A percentile compares a stretch with the other conserved stretches of the same genome.
Conservation (phyloP, 1,284 basidiomycete species). For the Xerocomus nothofagi region DNA sequence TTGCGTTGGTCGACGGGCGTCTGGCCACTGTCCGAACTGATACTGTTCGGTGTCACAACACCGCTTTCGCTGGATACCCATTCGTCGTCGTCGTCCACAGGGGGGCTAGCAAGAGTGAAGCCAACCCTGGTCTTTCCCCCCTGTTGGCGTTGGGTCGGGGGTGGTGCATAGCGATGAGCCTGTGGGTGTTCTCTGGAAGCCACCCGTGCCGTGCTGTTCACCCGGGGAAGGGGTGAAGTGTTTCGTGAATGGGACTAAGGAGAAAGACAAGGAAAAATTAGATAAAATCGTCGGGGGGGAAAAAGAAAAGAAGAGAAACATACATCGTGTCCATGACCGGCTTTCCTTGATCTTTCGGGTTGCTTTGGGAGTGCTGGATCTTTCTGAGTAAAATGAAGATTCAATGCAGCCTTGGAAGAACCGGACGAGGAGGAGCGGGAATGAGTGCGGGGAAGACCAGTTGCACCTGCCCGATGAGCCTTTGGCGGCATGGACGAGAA, state of each 20-base stretch:
- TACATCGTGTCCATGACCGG: conserved; percentile 46
- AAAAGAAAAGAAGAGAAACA: conserved; percentile 22
- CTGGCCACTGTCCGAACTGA: conserved; percentile 43
- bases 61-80: conserved; percentile 78
- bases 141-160: conserved; percentile 35
- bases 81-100: conserved; percentile 59
- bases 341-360: conserved; percentile 53
- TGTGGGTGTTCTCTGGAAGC: conserved; percentile 51
- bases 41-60: conserved; percentile 59
- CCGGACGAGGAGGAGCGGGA: conserved; percentile 59
- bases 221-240: conserved; percentile 43
- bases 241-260: conserved; percentile 36
- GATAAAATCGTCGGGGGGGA: conserved; percentile 15
- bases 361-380: conserved; percentile 45
- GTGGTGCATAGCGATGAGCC: conserved; percentile 37
- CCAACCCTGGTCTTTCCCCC: conserved; percentile 49
- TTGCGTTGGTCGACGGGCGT: conserved; percentile 38
- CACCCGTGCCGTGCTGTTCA: conserved; percentile 50
- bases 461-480: conserved; percentile 42
- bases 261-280: conserved; percentile 6
- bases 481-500: conserved; percentile 48
- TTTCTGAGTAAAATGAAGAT: conserved; percentile 68
- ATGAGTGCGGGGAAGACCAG: conserved; percentile 53
- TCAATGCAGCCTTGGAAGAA: conserved; percentile 54
- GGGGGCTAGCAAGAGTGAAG: conserved; percentile 57